Evolutionary conservation across 306 rosid genomes (phyloP).

Genomic region (Trifolium subterraneum): DNA sequence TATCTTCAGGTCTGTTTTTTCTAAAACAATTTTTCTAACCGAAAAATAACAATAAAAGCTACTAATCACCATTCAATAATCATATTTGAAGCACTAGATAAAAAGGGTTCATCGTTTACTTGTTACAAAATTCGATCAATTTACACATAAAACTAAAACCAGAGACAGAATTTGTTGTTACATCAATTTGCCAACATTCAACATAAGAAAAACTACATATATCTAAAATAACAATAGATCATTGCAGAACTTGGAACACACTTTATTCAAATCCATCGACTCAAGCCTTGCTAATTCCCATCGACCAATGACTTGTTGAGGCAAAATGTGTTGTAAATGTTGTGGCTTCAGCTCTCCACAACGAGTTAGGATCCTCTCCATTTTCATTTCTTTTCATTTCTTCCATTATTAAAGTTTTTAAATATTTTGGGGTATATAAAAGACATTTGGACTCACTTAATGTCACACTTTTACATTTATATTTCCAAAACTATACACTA

Average conservation of each 20-base stretch:
- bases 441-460: no score
- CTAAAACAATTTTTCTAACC: no score
- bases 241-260: not conserved
- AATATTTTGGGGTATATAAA: no score
- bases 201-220: not conserved
- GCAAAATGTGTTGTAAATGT: constrained; percentile 25
- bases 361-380: no score
- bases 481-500: no score
- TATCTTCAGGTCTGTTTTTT: no score
- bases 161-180: not conserved
- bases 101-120: not conserved
- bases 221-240: not conserved
- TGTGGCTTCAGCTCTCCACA: not conserved
- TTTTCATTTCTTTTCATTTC: no score
- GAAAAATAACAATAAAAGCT: no score
- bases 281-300: constrained; percentile 8
- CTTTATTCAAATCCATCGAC: no score
- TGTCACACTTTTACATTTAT: no score
- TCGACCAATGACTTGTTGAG: constrained; percentile 5
- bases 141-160: not conserved
- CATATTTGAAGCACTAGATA: not conserved
- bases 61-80: not conserved
- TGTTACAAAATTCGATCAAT: not conserved
- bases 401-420: no score
- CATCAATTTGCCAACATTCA: no score